These are phyloP conservation scores for Vicia faba DNA, from an alignment of 306 rosid species.

Conservation along the genomic window DNA sequence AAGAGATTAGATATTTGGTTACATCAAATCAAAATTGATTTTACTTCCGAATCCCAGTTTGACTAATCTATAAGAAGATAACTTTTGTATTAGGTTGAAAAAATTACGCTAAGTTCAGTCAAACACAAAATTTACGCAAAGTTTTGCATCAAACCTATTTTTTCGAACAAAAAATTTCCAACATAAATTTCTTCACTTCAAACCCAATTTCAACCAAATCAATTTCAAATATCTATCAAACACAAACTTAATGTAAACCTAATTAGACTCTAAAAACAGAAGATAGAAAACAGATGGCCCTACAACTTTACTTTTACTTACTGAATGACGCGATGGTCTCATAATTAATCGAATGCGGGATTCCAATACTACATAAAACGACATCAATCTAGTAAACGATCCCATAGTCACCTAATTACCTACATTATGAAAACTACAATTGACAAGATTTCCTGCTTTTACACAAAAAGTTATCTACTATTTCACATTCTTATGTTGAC, in stretches of 20 bases:
- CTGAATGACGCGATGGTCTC: constrained; percentile 18
- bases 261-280: constrained; percentile 22
- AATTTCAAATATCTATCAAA: constrained; percentile 1
- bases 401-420: constrained; percentile 16
- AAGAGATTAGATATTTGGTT: not conserved
- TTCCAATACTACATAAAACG: constrained; percentile 11
- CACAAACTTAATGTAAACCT: constrained; percentile 6
- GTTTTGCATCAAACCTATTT: no score
- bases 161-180: no score
- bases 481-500: constrained; percentile 23
- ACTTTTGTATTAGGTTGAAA: no score
- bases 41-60: not conserved
- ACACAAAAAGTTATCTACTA: constrained; percentile 19
- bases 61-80: no score
- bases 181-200: not conserved
- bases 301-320: constrained; percentile 17
- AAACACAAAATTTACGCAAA: not conserved
- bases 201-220: not conserved
- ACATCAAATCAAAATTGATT: not conserved
- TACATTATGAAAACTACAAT: constrained; percentile 20
- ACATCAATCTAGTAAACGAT: constrained; percentile 15
- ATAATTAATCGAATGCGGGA: constrained; percentile 3
- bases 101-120: not conserved
- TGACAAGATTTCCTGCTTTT: constrained; percentile 7
- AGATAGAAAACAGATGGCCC: constrained; percentile 10